These are phyloP conservation scores for Hsuehochloa calcarea DNA, from an alignment of 176 grass and related monocot species.

Conservation along the genomic window DNA sequence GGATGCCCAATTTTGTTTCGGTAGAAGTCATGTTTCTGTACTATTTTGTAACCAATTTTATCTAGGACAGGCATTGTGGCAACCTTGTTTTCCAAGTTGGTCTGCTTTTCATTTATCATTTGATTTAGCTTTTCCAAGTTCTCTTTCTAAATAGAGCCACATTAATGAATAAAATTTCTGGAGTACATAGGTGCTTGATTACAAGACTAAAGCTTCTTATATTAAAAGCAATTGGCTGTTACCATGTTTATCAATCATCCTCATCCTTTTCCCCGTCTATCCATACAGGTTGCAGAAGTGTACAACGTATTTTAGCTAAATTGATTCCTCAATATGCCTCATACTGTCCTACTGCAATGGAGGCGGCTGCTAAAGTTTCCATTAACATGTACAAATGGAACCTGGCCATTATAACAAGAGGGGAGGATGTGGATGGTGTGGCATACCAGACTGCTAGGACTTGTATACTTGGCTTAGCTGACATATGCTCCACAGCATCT, in stretches of 20 bases:
- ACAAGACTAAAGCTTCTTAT: neutral
- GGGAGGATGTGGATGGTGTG: conserved; percentile 47
- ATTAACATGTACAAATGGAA: conserved; percentile 90
- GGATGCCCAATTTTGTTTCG: neutral
- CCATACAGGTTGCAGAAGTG: conserved; percentile 64
- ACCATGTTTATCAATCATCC: conserved; percentile 20
- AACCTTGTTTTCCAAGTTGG: conserved; percentile 23
- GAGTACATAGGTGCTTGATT: conserved; percentile 4
- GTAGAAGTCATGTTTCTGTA: conserved; percentile 9
- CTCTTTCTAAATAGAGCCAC: neutral
- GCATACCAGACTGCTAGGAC: conserved; percentile 67
- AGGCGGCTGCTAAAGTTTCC: conserved; percentile 78
- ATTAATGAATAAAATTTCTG: neutral
- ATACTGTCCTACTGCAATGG: conserved; percentile 83
- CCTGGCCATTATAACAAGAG: conserved; percentile 61
- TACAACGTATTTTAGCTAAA: conserved; percentile 74
- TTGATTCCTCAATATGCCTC: conserved; percentile 83
- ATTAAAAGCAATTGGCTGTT: conserved; percentile 16
- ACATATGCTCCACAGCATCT: conserved; percentile 84
- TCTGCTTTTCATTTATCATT: conserved; percentile 1
- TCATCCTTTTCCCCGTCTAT: conserved; percentile 29
- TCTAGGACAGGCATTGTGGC: neutral
- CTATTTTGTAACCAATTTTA: neutral
- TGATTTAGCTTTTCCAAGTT: conserved; percentile 3
- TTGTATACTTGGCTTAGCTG: conserved; percentile 78